Percentiles rank a stretch among this genome's conserved stretches.
These are phyloP conservation scores for Rosa persica DNA, from an alignment of 306 rosid species.

Conservation along the genomic window DNA sequence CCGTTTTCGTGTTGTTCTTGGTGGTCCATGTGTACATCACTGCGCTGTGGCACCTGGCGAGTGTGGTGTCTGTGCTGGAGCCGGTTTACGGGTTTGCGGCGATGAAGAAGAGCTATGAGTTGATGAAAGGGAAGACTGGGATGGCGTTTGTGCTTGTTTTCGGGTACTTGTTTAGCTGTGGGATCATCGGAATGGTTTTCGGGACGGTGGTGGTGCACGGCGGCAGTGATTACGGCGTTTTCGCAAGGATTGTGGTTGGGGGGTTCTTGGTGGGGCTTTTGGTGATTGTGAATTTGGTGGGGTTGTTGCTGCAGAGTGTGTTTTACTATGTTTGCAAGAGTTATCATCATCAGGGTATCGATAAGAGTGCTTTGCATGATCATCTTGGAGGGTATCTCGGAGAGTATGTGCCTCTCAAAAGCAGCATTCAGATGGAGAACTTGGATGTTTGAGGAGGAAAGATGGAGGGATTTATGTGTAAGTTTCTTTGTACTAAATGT, in stretches of 20 bases:
- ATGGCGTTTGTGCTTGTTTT: conserved; percentile 56
- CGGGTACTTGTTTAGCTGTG: conserved; percentile 52
- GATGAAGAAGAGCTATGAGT: conserved; percentile 80
- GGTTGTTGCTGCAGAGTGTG: conserved; percentile 85
- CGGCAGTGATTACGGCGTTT: conserved; percentile 51
- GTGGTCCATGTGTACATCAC: conserved; percentile 78
- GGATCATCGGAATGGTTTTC: conserved; percentile 48
- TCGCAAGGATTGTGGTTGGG: conserved; percentile 68
- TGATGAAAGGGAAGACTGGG: conserved; percentile 66
- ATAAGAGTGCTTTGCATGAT: conserved; percentile 78
- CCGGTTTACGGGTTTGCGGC: conserved; percentile 73
- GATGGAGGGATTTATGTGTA: conserved; percentile 25
- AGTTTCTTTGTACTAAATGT: conserved; percentile 29
- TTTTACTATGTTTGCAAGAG: conserved; percentile 95
- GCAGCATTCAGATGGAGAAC: conserved; percentile 93
- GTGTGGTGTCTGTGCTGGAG: conserved; percentile 87
- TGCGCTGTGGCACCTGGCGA: conserved; percentile 89
- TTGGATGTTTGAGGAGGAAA: conserved; percentile 54
- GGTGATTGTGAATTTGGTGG: conserved; percentile 84
- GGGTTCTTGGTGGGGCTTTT: conserved; percentile 83
- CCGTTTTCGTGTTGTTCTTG: conserved; percentile 47
- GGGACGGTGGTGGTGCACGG: conserved; percentile 79
- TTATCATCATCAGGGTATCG: conserved; percentile 87
- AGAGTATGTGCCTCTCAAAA: conserved; percentile 93
- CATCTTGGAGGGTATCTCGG: conserved; percentile 98